phyloP scores from a whole-genome alignment of 2,329 filamentous ascomycete species.

The Trichoderma semiorbis region DNA sequence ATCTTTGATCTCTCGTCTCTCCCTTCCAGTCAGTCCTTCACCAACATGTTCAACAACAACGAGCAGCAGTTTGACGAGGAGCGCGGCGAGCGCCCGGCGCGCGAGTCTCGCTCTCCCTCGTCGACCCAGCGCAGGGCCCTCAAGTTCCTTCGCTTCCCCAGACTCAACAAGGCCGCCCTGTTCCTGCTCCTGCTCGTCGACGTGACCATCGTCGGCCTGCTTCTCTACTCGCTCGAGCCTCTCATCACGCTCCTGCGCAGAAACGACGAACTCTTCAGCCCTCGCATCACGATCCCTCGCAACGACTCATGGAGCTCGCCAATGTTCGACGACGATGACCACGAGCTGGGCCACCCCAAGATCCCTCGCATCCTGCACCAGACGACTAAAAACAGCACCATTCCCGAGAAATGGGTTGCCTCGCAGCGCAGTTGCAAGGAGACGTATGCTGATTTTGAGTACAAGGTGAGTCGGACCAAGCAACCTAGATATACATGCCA shows the following conservation, averaged over 20 bases:
- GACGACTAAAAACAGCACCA: neutral
- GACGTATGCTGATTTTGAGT: slow-evolving; percentile 3
- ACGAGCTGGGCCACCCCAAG: neutral
- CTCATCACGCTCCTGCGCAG: slow-evolving; percentile 6
- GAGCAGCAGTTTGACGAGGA: slow-evolving; percentile 1
- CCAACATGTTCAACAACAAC: neutral
- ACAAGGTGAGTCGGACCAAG: neutral
- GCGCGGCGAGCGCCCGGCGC: slow-evolving; percentile 3
- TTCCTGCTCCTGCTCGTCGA: neutral
- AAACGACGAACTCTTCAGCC: slow-evolving; percentile 9
- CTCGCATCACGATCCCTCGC: neutral
- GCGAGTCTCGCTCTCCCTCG: neutral
- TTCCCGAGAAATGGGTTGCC: neutral
- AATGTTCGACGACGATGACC: neutral
- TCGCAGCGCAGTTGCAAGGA: slow-evolving; percentile 5
- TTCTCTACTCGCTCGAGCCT: slow-evolving; percentile 4
- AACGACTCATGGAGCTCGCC: neutral
- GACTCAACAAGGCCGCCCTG: neutral
- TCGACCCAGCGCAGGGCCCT: neutral
- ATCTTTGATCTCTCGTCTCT: neutral
- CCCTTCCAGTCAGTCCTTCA: neutral
- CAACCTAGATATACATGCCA: neutral
- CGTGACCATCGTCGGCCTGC: neutral
- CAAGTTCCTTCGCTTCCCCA: neutral
- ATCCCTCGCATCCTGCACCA: slow-evolving; percentile 8